Base-by-base conservation (phyloP, 192 early-diverging fungal genomes). In the Entomortierella chlamydospora region DNA sequence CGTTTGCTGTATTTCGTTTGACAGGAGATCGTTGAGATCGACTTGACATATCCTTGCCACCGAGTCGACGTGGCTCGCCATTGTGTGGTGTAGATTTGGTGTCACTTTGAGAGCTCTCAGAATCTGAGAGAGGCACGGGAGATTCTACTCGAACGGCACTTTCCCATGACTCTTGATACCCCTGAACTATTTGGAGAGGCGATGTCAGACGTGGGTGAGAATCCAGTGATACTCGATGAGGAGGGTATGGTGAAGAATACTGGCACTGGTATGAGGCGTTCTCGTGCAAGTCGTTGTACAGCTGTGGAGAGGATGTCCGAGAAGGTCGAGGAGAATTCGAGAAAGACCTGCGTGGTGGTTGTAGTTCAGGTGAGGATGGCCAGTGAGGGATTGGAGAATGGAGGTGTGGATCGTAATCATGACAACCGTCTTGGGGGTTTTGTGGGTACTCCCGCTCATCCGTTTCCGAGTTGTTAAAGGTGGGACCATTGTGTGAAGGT, bases 401-500 rank as follows among this genome's bases (percentile, higher is more conserved):
- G 3, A 31, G n/a, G 4, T 39, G 31, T 13, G 56, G 37, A 49
- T 34, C 13, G 17, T 64, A 64, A 30, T 28, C 15, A 23, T 60
- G 50, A 26, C 59, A 65, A 9, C 30, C 6, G 56, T 69, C 67
- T 55, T 78, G 73, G 2, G 73, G 73, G 18, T 78, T 78, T 52
- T 78, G 73, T 17, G 73, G 73, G 22, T 78, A 78, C 29, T 78
- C 73, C 25, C 61, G 47, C 57, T 78, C 73, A 42, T 53, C 57
- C 41, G n/a, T 25, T 51, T 23, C 45, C 41, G 57, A 25, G 22
- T n/a, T 45, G 26, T 28, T 45, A 41, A 28, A 17, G 12, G 22
- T 11, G 17, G 20, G 4, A 23, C 28, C 15, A 49, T 49, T 63
- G n/a, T 54, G 25, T 3, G 67, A 53, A 18, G 57, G 41, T 17